phyloP scores from a whole-genome alignment of 176 grass and related monocot genomes.

The Ampelocalamus luodianensis region DNA sequence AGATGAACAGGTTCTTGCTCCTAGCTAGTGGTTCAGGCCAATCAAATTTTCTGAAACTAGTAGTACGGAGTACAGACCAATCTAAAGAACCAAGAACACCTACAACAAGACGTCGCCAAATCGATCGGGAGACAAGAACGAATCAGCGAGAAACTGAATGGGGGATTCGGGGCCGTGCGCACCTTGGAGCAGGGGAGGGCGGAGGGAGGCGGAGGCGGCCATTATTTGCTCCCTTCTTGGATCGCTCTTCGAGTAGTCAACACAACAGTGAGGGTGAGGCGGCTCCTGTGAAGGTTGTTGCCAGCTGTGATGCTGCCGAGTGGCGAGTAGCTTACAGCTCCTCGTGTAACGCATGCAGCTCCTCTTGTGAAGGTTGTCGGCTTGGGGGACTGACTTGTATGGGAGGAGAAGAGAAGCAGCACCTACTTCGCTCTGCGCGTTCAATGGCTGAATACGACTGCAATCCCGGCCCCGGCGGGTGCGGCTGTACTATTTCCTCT shows the following conservation, averaged over 20 bases:
- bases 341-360: too few relatives aligned
- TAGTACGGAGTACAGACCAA: too few relatives aligned
- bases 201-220: not conserved
- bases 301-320: not conserved
- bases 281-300: too few relatives aligned
- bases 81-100: not conserved
- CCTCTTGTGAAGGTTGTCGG: too few relatives aligned
- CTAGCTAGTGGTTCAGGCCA: not conserved
- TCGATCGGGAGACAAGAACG: not conserved
- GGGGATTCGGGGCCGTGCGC: not conserved
- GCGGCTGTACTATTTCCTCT: too few relatives aligned
- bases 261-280: too few relatives aligned
- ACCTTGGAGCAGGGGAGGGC: slow-evolving; percentile 30
- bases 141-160: not conserved
- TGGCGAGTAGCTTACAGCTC: too few relatives aligned
- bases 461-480: too few relatives aligned
- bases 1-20: not conserved
- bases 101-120: not conserved
- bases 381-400: too few relatives aligned
- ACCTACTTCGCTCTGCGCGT: too few relatives aligned
- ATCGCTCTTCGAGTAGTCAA: not conserved
- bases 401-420: too few relatives aligned
- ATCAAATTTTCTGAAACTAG: not conserved
- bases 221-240: not conserved
- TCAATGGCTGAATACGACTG: too few relatives aligned